Conservation (phyloP, 805 yeast genomes). For the Teunomyces panamensis region DNA sequence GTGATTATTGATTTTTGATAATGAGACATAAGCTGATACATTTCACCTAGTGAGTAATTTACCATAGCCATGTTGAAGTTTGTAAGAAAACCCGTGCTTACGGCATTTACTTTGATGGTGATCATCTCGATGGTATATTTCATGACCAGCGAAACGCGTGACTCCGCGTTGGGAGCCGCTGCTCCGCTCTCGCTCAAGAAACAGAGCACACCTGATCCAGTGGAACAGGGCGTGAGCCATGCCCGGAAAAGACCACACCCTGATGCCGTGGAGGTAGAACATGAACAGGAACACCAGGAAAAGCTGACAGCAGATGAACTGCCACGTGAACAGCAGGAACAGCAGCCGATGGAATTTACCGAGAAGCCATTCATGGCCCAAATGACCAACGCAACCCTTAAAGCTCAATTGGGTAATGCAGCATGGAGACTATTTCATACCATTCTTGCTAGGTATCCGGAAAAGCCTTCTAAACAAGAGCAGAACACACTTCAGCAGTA, state of each 20-base stretch:
- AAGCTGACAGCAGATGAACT: background rate
- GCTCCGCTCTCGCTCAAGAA: slow-evolving; percentile 21
- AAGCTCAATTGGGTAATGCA: slow-evolving; percentile 84
- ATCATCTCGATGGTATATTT: slow-evolving; percentile 27
- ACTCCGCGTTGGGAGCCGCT: slow-evolving; percentile 17
- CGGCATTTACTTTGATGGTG: slow-evolving; percentile 21
- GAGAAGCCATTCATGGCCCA: slow-evolving; percentile 76
- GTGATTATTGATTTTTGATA: background rate
- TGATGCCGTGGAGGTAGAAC: background rate
- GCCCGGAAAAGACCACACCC: background rate
- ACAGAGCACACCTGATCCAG: slow-evolving; percentile 1
- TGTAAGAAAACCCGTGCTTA: slow-evolving; percentile 24
- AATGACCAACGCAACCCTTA: slow-evolving; percentile 81
- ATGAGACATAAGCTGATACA: background rate
- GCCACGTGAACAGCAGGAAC: background rate
- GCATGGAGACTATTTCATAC: slow-evolving; percentile 93
- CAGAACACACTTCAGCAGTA: slow-evolving; percentile 60
- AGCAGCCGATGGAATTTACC: slow-evolving; percentile 7
- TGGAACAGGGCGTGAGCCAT: background rate
- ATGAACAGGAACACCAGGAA: background rate
- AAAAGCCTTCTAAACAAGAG: slow-evolving; percentile 64
- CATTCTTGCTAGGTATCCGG: slow-evolving; percentile 88
- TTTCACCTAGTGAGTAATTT: background rate
- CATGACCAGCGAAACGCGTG: slow-evolving; percentile 17
- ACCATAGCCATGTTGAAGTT: slow-evolving; percentile 10